phyloP scores from a whole-genome alignment of 2,329 filamentous ascomycete genomes.

The Aspergillus quadrilineatus region DNA sequence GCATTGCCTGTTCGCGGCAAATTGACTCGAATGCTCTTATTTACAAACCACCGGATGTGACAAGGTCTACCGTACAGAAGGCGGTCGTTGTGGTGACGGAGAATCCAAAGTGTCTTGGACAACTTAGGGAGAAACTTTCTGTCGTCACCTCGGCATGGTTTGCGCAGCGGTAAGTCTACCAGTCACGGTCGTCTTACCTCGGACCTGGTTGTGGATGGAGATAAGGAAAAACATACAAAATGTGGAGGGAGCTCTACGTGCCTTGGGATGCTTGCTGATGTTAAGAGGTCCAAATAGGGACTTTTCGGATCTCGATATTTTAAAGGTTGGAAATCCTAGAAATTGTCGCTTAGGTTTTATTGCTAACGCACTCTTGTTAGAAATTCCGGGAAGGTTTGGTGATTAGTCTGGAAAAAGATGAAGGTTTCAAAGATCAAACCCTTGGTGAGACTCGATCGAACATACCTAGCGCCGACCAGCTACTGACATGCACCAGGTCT shows the following conservation, averaged over 20 bases:
- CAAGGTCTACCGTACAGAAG: constrained; percentile 96
- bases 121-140: constrained; percentile 82
- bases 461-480: not conserved
- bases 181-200: not conserved
- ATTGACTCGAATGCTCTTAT: constrained; percentile 76
- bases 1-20: constrained; percentile 92
- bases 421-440: constrained; percentile 79
- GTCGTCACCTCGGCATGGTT: constrained; percentile 97
- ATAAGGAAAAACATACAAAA: not conserved
- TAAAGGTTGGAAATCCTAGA: constrained; percentile 54
- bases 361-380: constrained; percentile 39
- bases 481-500: constrained; percentile 43
- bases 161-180: constrained; percentile 65
- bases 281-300: constrained; percentile 51
- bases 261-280: constrained; percentile 7
- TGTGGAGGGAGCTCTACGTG: not conserved
- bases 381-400: constrained; percentile 87
- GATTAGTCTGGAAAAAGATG: constrained; percentile 58
- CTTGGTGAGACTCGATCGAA: constrained; percentile 62
- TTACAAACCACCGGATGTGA: constrained; percentile 81
- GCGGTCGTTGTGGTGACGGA: constrained; percentile 94
- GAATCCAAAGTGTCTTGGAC: constrained; percentile 83
- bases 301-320: constrained; percentile 86
- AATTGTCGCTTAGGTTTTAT: constrained; percentile 3
- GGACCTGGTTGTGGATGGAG: not conserved